Evolutionary conservation across 1,284 basidiomycete species (phyloP).

Genomic region (Ustilago vetiveriae): DNA sequence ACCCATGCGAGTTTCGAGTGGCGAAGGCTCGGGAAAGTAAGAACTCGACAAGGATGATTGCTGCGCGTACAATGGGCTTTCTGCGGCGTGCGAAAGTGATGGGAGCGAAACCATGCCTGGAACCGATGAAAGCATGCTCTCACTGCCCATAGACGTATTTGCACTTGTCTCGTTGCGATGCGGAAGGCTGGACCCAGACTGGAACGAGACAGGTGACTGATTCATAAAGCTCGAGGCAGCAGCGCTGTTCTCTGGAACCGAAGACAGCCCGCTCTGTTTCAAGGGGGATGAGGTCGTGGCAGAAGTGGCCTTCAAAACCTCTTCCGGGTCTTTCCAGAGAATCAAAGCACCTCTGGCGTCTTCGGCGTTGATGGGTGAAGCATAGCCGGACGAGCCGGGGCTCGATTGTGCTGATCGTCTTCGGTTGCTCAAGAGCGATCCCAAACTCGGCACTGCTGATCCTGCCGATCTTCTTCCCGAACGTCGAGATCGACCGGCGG

Average conservation of each 20-base stretch:
- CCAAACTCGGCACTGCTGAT: slow-evolving; percentile 10
- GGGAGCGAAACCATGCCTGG: slow-evolving; percentile 25
- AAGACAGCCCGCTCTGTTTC: slow-evolving; percentile 16
- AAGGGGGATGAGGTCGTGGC: slow-evolving; percentile 14
- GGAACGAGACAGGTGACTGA: slow-evolving; percentile 34
- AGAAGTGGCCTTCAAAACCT: slow-evolving; percentile 28
- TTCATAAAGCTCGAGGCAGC: slow-evolving; percentile 19
- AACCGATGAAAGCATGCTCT: background rate
- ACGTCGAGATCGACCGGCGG: slow-evolving; percentile 18
- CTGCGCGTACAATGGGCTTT: slow-evolving; percentile 44
- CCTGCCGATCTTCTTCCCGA: slow-evolving; percentile 29
- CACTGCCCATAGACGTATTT: background rate
- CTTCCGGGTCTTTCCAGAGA: slow-evolving; percentile 45
- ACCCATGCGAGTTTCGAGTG: slow-evolving; percentile 11
- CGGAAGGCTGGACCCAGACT: slow-evolving; percentile 9
- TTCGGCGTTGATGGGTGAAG: slow-evolving; percentile 41
- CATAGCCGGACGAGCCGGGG: slow-evolving; percentile 39
- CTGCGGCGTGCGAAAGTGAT: slow-evolving; percentile 8
- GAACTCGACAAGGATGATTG: slow-evolving; percentile 46
- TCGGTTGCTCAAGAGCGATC: slow-evolving; percentile 26
- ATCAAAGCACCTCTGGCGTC: slow-evolving; percentile 39
- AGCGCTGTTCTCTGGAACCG: slow-evolving; percentile 6
- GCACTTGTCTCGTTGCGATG: background rate
- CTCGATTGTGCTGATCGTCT: slow-evolving; percentile 38
- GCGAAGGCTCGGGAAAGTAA: slow-evolving; percentile 37